These are phyloP conservation scores for Fusarium sp. DNA, from an alignment of 2,329 filamentous ascomycete genomes.

Conservation along the genomic window DNA sequence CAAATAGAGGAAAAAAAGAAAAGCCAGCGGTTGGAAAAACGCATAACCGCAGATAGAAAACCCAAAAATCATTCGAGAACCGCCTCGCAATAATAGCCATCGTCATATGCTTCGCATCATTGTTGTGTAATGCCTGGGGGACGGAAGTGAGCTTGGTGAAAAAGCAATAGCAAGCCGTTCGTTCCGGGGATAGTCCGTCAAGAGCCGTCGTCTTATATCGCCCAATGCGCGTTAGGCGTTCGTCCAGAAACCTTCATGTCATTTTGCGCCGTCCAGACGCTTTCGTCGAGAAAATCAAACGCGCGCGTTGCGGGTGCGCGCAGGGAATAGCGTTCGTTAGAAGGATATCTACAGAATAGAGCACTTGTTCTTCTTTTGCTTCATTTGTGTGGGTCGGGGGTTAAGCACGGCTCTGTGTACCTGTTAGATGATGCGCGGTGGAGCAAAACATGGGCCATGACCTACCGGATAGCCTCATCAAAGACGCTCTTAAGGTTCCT, in stretches of 20 bases:
- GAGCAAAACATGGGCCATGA: constrained; percentile 21
- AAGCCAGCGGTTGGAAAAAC: constrained; percentile 27
- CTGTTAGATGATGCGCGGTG: constrained; percentile 18
- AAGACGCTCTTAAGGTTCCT: constrained; percentile 98
- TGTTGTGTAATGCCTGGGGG: constrained; percentile 23
- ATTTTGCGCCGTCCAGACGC: constrained; percentile 42
- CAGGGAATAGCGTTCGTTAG: constrained; percentile 22
- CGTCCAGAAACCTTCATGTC: constrained; percentile 42
- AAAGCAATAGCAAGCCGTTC: constrained; percentile 24
- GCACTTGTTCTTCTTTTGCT: constrained; percentile 75
- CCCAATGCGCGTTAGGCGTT: constrained; percentile 39
- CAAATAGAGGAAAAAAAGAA: constrained; percentile 39
- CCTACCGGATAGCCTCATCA: constrained; percentile 96
- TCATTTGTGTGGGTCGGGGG: constrained; percentile 66
- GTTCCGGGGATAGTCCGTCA: constrained; percentile 39
- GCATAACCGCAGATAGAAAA: constrained; percentile 40
- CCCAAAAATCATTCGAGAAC: constrained; percentile 47
- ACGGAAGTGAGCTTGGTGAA: constrained; percentile 17
- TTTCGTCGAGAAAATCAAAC: constrained; percentile 36
- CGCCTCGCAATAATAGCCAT: constrained; percentile 44
- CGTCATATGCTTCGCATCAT: constrained; percentile 43
- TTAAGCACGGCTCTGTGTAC: constrained; percentile 75
- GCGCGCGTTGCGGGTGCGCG: constrained; percentile 13
- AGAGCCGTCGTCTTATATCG: constrained; percentile 45
- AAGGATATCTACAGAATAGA: constrained; percentile 68